Conservation (phyloP, 768 basidiomycete species). For the Dacryopinax primogenitus region DNA sequence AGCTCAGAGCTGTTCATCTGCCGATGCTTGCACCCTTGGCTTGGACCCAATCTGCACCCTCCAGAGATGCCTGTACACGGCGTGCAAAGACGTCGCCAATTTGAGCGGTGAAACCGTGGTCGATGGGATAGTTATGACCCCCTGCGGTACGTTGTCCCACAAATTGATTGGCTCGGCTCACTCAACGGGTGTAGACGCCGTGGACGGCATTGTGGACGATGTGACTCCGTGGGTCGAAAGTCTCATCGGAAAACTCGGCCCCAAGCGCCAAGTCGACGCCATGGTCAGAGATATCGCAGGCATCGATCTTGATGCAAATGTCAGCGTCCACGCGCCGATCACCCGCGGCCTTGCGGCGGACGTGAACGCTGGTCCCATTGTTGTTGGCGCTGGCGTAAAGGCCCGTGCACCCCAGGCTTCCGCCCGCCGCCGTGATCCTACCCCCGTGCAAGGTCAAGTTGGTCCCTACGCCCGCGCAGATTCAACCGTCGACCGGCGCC, state of each 20-base stretch:
- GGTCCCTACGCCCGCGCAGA: background rate
- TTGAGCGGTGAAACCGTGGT: too few species aligned
- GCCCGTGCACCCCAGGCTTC: background rate
- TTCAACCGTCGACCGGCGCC: conserved; percentile 1
- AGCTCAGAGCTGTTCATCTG: background rate
- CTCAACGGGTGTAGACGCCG: background rate
- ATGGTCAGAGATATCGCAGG: background rate
- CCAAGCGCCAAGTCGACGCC: background rate
- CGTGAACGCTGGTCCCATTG: background rate
- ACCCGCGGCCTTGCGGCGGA: background rate
- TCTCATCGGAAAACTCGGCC: background rate
- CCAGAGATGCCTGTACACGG: background rate
- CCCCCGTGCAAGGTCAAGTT: background rate
- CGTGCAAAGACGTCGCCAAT: conserved; percentile 7
- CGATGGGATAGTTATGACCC: background rate
- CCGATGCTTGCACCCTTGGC: background rate
- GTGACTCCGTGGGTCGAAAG: background rate
- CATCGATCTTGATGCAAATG: background rate
- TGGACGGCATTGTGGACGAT: background rate
- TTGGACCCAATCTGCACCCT: background rate
- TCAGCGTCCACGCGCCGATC: background rate
- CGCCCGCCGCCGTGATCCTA: background rate
- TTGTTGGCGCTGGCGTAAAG: background rate
- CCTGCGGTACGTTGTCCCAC: background rate
- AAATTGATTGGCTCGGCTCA: background rate